phyloP scores from a whole-genome alignment of 2,329 filamentous ascomycete genomes.

The Colletotrichum scovillei region DNA sequence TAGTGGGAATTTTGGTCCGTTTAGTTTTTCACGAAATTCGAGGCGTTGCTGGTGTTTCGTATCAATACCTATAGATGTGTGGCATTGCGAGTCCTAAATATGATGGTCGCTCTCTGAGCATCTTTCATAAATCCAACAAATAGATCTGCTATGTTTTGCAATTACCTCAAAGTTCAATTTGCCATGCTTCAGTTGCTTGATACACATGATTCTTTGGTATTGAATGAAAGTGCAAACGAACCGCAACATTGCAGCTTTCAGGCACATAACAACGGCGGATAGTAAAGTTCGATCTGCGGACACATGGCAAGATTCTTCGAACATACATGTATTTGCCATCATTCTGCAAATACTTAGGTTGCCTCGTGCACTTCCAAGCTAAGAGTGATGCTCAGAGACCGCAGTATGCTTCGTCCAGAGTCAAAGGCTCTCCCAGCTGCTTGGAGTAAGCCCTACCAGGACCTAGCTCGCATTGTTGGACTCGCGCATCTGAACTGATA shows the following conservation, averaged over 20 bases:
- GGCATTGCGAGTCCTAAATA: neutral
- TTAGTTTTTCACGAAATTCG: conserved; percentile 26
- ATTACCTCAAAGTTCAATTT: neutral
- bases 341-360: no score
- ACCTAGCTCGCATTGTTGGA: neutral
- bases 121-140: neutral
- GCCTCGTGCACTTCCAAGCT: no score
- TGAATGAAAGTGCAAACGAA: neutral
- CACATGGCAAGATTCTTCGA: no score
- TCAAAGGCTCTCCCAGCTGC: neutral
- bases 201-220: neutral
- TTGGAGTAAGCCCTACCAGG: no score
- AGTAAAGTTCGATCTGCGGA: no score
- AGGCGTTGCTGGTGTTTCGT: conserved; percentile 32
- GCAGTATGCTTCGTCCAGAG: neutral
- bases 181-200: neutral
- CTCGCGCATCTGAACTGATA: neutral
- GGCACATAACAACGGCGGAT: no score
- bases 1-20: conserved; percentile 9
- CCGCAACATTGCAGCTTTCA: neutral
- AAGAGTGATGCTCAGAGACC: no score
- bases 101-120: neutral
- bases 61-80: conserved; percentile 19
- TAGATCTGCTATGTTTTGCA: neutral
- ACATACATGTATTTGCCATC: no score